Conservation (phyloP, 768 basidiomycete species). For the Collybia sp. region DNA sequence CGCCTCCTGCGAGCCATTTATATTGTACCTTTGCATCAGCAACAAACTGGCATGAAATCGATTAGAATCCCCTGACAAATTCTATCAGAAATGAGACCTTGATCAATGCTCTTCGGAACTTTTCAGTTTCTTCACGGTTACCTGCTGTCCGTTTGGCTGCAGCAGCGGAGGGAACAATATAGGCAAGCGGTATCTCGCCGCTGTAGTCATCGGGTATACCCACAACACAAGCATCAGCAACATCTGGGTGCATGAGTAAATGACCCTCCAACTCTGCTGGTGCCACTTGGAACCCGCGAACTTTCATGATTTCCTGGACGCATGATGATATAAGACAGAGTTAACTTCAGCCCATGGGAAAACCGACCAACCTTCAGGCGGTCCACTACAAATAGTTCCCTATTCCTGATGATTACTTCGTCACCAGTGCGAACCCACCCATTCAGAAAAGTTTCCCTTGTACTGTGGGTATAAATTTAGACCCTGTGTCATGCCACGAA, state of each 20-base stretch:
- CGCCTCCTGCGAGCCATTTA: constrained; percentile 57
- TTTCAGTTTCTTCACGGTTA: constrained; percentile 25
- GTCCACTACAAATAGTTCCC: constrained; percentile 68
- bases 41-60: constrained; percentile 38
- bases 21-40: constrained; percentile 54
- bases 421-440: constrained; percentile 71
- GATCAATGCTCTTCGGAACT: constrained; percentile 39
- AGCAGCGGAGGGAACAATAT: constrained; percentile 47
- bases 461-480: constrained; percentile 30
- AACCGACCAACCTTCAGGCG: constrained; percentile 56
- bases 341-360: not conserved
- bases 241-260: constrained; percentile 54
- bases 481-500: constrained; percentile 8
- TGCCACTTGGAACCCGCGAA: constrained; percentile 55
- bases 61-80: not conserved
- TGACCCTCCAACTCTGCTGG: constrained; percentile 68
- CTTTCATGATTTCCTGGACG: constrained; percentile 71
- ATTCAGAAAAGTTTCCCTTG: constrained; percentile 58
- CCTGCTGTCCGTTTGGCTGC: constrained; percentile 29
- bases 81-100: constrained; percentile 40
- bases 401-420: constrained; percentile 61
- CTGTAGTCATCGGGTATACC: constrained; percentile 69
- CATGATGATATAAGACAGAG: not conserved
- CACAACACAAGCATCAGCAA: constrained; percentile 61
- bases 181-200: constrained; percentile 73